Base-by-base conservation (phyloP, 1,284 basidiomycete species). In the Bjerkandera adusta region DNA sequence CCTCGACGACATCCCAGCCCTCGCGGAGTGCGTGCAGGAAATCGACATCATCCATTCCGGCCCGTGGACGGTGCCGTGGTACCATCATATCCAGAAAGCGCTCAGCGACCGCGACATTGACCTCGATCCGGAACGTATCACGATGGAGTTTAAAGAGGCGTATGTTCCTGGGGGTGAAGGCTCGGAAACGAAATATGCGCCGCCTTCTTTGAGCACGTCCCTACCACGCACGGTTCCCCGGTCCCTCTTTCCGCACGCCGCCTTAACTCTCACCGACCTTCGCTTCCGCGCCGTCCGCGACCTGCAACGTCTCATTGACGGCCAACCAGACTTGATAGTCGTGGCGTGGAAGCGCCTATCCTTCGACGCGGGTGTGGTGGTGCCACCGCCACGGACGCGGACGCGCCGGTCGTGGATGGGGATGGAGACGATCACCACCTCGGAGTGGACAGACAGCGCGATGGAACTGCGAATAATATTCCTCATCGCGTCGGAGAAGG, bases 11-110 rank as follows among this genome's bases (percentile, higher is more conserved):
- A 18, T 42, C 27, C 40, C 40, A 20, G 20, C 40, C 5, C 40
- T 42, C 27, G 26, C 27, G 18, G 40, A 42, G 20, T 42, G 40
- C 40, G 24, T 42, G n/a, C 40, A 42, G 26, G 40, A 42, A 15
- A n/a, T 42, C 15, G 26, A 42, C 29, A 20, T 42, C 18, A 11
- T 21, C 13, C 40, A 42, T 20, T 16, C 27, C 26, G 40, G 29
- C 3, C 15, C 27, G 15, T 42, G 40, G 40, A n/a, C 26, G 8
- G 29, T 42, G 13, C 40, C 29, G 16, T 42, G 40, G 40, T 42
- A 12, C 18, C 27, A 42, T 12, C 29, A 21, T 30, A 42, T 42
- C 27, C n/a, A 24, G 8, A 7, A 30, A 13, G 29, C 30, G 27
- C 29, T 42, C 16, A n/a, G 11, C 5, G 6, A 3, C 5, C 26